These are phyloP conservation scores for Tulasnella sp. DNA, from an alignment of 768 basidiomycete species.

Conservation along the genomic window DNA sequence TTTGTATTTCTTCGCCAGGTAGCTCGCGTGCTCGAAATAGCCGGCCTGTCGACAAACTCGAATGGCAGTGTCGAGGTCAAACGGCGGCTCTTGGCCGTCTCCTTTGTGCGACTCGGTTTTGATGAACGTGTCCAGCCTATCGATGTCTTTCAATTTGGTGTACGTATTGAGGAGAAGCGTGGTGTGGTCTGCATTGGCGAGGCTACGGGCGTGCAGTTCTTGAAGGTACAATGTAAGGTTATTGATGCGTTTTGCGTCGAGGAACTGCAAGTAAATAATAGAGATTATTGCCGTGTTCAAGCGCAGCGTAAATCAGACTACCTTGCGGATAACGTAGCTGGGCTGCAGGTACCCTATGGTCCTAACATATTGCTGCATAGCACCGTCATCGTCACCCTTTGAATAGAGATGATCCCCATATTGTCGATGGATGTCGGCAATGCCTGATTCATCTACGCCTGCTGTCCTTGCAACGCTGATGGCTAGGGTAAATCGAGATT, in stretches of 20 bases:
- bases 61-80: conserved; percentile 95
- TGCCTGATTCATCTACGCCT: conserved; percentile 60
- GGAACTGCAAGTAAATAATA: conserved; percentile 58
- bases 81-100: conserved; percentile 66
- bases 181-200: conserved; percentile 95
- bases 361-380: conserved; percentile 87
- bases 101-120: conserved; percentile 68
- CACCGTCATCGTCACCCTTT: conserved; percentile 88
- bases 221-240: conserved; percentile 94
- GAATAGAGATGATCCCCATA: conserved; percentile 89
- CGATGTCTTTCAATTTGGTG: conserved; percentile 90
- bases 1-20: conserved; percentile 86
- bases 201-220: conserved; percentile 82
- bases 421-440: conserved; percentile 84
- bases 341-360: conserved; percentile 88
- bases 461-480: conserved; percentile 79
- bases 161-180: conserved; percentile 95
- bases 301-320: conserved; percentile 33
- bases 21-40: conserved; percentile 91
- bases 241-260: conserved; percentile 93
- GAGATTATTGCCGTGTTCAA: conserved; percentile 20
- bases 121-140: conserved; percentile 86
- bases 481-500: conserved; percentile 73
- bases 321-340: conserved; percentile 96
- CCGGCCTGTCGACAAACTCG: conserved; percentile 94